These are phyloP conservation scores for Cystobasidium sp. DNA, from an alignment of 1,284 basidiomycete genomes.

Conservation along the genomic window DNA sequence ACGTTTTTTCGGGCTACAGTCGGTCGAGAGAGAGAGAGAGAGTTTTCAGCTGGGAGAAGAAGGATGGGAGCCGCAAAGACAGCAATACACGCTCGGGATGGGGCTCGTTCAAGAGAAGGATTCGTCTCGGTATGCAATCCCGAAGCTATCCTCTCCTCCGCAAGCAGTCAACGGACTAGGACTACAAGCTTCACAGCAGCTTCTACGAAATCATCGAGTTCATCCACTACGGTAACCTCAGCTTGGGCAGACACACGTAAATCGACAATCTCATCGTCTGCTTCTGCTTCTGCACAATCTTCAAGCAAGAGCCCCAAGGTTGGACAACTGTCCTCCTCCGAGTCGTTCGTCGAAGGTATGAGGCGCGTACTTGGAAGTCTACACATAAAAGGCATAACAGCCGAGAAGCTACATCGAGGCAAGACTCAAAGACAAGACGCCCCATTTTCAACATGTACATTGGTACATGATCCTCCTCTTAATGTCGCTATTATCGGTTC, in stretches of 20 bases:
- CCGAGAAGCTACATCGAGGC: constrained; percentile 12
- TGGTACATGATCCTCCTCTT: constrained; percentile 7
- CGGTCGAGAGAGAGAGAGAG: not conserved
- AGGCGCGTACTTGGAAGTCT: constrained; percentile 19
- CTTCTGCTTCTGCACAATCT: too few relatives aligned
- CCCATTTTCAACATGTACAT: constrained; percentile 14
- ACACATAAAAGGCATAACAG: constrained; percentile 7
- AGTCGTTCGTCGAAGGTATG: constrained; percentile 20
- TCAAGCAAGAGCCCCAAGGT: not conserved
- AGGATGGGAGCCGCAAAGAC: constrained; percentile 1
- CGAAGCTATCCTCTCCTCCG: not conserved
- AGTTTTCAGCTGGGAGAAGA: not conserved
- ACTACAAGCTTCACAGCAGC: not conserved
- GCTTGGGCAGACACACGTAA: not conserved
- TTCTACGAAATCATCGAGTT: not conserved
- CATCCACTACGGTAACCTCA: not conserved
- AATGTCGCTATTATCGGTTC: constrained; percentile 22
- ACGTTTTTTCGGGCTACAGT: too few relatives aligned
- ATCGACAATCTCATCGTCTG: not conserved
- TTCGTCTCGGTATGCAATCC: not conserved
- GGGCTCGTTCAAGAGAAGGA: not conserved
- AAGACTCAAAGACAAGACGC: constrained; percentile 23
- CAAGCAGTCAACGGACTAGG: not conserved
- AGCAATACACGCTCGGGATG: constrained; percentile 1
- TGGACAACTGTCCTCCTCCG: not conserved